A percentile compares a stretch with the other conserved stretches of the same genome.
phyloP scores from a whole-genome alignment of 2,329 filamentous ascomycete species.

The Aspergillus awamori region DNA sequence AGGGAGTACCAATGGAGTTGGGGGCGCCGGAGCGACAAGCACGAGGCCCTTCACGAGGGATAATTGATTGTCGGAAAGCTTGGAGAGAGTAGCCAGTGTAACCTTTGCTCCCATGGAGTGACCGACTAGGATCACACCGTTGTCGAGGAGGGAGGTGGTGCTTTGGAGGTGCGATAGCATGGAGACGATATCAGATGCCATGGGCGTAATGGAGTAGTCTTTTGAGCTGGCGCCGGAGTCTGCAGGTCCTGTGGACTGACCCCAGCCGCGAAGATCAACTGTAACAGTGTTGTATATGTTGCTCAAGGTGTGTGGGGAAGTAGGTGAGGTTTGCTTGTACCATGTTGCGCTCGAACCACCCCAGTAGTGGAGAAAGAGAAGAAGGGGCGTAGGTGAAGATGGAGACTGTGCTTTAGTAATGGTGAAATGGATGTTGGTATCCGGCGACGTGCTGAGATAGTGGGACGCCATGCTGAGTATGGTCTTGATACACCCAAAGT shows the following conservation, averaged over 20 bases:
- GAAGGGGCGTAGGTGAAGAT: slow-evolving; percentile 13
- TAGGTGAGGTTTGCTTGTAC: slow-evolving; percentile 27
- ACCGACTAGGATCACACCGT: slow-evolving; percentile 38
- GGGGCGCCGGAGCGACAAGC: slow-evolving; percentile 40
- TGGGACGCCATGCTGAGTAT: background rate
- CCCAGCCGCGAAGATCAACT: slow-evolving; percentile 44
- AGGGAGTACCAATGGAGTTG: slow-evolving; percentile 35
- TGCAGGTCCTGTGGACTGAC: slow-evolving; percentile 35
- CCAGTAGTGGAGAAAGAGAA: slow-evolving; percentile 46
- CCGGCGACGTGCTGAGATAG: slow-evolving; percentile 7
- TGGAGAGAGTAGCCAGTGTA: slow-evolving; percentile 25
- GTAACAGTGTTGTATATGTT: slow-evolving; percentile 27
- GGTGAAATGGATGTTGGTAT: slow-evolving; percentile 11
- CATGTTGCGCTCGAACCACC: slow-evolving; percentile 42
- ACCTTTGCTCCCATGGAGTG: slow-evolving; percentile 49
- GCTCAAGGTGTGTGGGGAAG: slow-evolving; percentile 22
- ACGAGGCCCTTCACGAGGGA: slow-evolving; percentile 33
- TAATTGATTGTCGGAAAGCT: slow-evolving; percentile 9
- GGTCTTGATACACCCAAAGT: too few relatives aligned
- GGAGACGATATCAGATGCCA: slow-evolving; percentile 24
- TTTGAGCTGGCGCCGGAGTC: background rate
- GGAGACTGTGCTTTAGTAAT: slow-evolving; percentile 9
- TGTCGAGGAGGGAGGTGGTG: slow-evolving; percentile 25
- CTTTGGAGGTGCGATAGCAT: slow-evolving; percentile 14
- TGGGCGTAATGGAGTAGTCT: slow-evolving; percentile 30